These are phyloP conservation scores for Hymenochaete sp. DNA, from an alignment of 1,284 basidiomycete species.

Conservation along the genomic window DNA sequence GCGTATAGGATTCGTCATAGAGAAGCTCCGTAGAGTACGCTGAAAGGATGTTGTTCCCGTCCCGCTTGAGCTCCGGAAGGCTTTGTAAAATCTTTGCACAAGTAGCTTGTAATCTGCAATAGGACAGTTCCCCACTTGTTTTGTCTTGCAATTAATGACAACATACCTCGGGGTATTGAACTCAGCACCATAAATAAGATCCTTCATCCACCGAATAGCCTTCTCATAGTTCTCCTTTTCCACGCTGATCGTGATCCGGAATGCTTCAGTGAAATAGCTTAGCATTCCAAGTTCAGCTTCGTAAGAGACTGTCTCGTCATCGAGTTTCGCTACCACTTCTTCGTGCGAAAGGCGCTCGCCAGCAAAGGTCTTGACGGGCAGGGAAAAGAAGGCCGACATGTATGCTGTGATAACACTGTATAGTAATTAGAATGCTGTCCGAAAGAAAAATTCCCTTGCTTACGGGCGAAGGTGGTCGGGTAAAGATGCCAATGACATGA, in stretches of 20 bases:
- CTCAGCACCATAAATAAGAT: slow-evolving; percentile 76
- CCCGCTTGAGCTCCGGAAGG: slow-evolving; percentile 89
- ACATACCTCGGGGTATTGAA: slow-evolving; percentile 79
- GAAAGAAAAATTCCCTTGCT: slow-evolving; percentile 25
- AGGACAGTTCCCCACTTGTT: neutral
- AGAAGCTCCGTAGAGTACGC: slow-evolving; percentile 67
- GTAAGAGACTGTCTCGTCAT: slow-evolving; percentile 88
- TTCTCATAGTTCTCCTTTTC: slow-evolving; percentile 74
- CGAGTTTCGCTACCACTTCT: slow-evolving; percentile 84
- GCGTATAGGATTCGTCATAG: slow-evolving; percentile 67
- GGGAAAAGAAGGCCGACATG: slow-evolving; percentile 80
- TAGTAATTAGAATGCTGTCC: slow-evolving; percentile 12
- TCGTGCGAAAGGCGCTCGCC: slow-evolving; percentile 78
- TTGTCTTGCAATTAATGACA: slow-evolving; percentile 1
- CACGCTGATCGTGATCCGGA: slow-evolving; percentile 79
- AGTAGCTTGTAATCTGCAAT: slow-evolving; percentile 70
- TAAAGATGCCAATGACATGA: slow-evolving; percentile 67
- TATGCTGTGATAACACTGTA: slow-evolving; percentile 76
- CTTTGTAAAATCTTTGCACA: slow-evolving; percentile 87
- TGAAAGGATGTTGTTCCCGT: slow-evolving; percentile 74
- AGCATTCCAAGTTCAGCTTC: slow-evolving; percentile 67
- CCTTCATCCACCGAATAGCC: slow-evolving; percentile 82
- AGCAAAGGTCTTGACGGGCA: slow-evolving; percentile 67
- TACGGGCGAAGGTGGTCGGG: slow-evolving; percentile 71
- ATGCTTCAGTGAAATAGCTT: slow-evolving; percentile 64